Evolutionary conservation across 345 rosid genomes (phyloP), one percentile per base, ranked within the genome.

Genomic region (Raphanus raphanistrum): DNA sequence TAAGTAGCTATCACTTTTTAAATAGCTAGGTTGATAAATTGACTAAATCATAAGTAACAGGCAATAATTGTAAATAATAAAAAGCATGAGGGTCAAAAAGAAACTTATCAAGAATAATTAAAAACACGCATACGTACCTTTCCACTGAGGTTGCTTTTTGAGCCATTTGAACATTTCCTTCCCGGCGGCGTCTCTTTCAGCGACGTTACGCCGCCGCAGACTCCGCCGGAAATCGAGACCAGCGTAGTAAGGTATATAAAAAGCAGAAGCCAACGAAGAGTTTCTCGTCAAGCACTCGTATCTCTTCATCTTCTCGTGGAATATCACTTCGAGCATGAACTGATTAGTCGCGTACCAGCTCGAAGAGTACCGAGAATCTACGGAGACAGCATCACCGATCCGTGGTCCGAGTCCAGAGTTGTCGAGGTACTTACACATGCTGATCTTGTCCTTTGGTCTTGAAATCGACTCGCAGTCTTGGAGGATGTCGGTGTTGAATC

Each of bases 171-270:
- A 77, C 3, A 86, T 12, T 12, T 81, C 82, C 32, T 28, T 43
- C 41, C 82, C 86, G 28, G 76, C 70, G 31, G 82, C 68, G 36
- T 90, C 92, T 80, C 90, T 78, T 3, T 59, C 72, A 8, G 82
- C 76, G 3, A 66, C 73, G 61, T 77, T 84, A 32, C 63, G 78
- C 70, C 81, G 88, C 89, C 90, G 84, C 0, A 90, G 38, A 33
- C 72, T 55, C 8, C 90, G 85, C 29, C 89, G 85, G 3, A 88
- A 48, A 25, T 90, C 87, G 0, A 88, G 80, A 9, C 94, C 94
- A 2, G 89, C 74, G 11, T 82, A 88, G 0, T 71, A 87, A 9
- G 94, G 92, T 1, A 90, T 15, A 16, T 77, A 88, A 68, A 88
- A 5, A 28, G 86, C 87, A 0, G 90, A 87, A n/a, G 90, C 94